Conservation (phyloP, 2,329 filamentous ascomycete species). For the Trichoderma harzianum region DNA sequence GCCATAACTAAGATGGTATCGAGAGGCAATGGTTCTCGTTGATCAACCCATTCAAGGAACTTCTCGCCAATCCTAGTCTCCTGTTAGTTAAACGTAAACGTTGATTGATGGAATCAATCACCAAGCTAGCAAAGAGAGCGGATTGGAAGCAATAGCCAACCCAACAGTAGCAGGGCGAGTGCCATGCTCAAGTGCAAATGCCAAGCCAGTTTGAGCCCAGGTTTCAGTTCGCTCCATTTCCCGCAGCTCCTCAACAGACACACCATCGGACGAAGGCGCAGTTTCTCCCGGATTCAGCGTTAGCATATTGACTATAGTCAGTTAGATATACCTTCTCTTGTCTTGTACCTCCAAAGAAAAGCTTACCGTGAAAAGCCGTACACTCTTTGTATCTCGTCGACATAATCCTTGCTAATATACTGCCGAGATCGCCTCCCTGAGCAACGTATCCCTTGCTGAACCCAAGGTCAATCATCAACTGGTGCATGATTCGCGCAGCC, state of each 20-base stretch:
- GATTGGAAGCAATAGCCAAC: not conserved
- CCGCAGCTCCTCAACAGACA: not conserved
- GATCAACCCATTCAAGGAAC: not conserved
- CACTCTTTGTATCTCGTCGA: not conserved
- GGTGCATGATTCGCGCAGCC: constrained; percentile 1
- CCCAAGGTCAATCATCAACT: not conserved
- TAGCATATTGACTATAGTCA: not conserved
- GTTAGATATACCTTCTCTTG: not conserved
- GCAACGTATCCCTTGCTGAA: not conserved
- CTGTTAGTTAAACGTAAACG: not conserved
- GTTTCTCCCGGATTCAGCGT: not conserved
- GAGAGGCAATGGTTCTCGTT: not conserved
- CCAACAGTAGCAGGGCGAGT: constrained; percentile 4
- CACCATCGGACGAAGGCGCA: not conserved
- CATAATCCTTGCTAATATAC: not conserved
- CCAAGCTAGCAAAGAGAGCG: not conserved
- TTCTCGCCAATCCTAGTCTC: not conserved
- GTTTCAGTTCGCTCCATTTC: not conserved
- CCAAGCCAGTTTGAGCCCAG: constrained; percentile 19
- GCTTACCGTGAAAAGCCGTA: not conserved
- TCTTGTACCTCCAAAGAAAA: not conserved
- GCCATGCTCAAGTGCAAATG: not conserved
- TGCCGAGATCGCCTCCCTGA: not conserved
- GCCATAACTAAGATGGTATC: not conserved
- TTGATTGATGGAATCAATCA: not conserved